Percentiles rank a stretch among this genome's conserved stretches.
phyloP scores from a whole-genome alignment of 805 yeast species.

The Kluyveromyces dobzhanskii region DNA sequence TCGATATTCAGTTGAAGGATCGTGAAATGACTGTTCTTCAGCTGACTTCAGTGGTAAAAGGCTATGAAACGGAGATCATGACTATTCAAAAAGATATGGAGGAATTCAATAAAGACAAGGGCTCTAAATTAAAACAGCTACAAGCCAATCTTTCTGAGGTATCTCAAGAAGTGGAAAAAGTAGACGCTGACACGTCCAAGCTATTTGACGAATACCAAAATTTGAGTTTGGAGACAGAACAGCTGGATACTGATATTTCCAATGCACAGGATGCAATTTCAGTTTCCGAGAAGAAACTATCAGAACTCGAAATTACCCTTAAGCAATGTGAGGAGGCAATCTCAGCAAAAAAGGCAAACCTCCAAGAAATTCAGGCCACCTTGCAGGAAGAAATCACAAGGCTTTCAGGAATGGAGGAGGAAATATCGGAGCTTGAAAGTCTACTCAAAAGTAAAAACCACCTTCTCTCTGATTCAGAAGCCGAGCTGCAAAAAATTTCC shows the following conservation, averaged over 20 bases:
- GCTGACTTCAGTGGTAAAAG: conserved; percentile 27
- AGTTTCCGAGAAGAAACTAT: conserved; percentile 29
- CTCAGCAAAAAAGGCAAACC: conserved; percentile 12
- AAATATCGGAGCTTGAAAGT: conserved; percentile 50
- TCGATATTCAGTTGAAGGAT: conserved; percentile 37
- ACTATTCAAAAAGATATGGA: conserved; percentile 65
- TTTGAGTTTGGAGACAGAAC: conserved; percentile 64
- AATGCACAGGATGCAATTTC: conserved; percentile 35
- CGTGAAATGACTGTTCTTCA: conserved; percentile 34
- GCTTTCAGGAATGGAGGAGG: conserved; percentile 66
- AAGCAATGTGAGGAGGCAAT: conserved; percentile 22
- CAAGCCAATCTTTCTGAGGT: conserved; percentile 42
- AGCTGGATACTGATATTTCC: conserved; percentile 47
- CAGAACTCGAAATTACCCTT: conserved; percentile 30
- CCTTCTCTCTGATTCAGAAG: conserved; percentile 36
- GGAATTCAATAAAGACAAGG: conserved; percentile 75
- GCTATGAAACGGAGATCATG: conserved; percentile 37
- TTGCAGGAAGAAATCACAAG: conserved; percentile 40
- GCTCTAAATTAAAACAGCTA: conserved; percentile 64
- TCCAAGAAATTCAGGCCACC: conserved; percentile 21
- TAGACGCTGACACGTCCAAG: conserved; percentile 36
- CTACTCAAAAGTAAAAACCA: conserved; percentile 37
- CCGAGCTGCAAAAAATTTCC: conserved; percentile 44
- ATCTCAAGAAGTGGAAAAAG: conserved; percentile 26
- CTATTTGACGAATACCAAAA: conserved; percentile 51